These are phyloP conservation scores for Evernia prunastri DNA, from an alignment of 495 filamentous ascomycete species.

Conservation along the genomic window DNA sequence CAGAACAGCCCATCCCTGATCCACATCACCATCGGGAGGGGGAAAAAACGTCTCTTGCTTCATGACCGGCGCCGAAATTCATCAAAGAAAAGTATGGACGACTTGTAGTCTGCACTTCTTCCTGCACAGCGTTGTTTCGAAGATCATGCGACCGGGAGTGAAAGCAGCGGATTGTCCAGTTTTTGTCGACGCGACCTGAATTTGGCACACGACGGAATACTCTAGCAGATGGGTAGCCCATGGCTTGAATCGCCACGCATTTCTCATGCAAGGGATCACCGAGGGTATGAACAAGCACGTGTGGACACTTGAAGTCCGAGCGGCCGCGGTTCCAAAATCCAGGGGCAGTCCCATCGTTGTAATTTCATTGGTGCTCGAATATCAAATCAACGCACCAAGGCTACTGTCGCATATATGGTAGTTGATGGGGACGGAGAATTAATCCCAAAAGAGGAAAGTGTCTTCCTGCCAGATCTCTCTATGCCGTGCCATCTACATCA, in stretches of 20 bases:
- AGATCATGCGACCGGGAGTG: not conserved
- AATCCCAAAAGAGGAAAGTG: not conserved
- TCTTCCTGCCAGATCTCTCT: not conserved
- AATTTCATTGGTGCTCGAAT: not conserved
- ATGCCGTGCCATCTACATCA: not conserved
- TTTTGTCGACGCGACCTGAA: not conserved
- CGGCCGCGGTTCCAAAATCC: not conserved
- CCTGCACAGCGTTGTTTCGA: not conserved
- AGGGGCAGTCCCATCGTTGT: not conserved
- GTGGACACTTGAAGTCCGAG: not conserved
- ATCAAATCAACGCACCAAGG: not conserved
- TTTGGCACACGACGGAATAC: not conserved
- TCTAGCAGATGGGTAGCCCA: not conserved
- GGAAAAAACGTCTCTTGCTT: conserved; percentile 18
- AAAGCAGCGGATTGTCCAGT: not conserved
- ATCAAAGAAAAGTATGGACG: not conserved
- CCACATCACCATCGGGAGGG: conserved; percentile 17
- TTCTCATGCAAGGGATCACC: not conserved
- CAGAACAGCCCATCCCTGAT: conserved; percentile 23
- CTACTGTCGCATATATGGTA: not conserved
- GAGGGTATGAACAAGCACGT: not conserved
- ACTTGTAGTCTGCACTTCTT: not conserved
- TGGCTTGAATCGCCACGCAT: not conserved
- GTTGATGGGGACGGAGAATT: not conserved
- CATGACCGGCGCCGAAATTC: not conserved